Percentiles rank a stretch among this genome's conserved stretches.
phyloP scores from a whole-genome alignment of 768 basidiomycete genomes.

The Mycena leptocephala region DNA sequence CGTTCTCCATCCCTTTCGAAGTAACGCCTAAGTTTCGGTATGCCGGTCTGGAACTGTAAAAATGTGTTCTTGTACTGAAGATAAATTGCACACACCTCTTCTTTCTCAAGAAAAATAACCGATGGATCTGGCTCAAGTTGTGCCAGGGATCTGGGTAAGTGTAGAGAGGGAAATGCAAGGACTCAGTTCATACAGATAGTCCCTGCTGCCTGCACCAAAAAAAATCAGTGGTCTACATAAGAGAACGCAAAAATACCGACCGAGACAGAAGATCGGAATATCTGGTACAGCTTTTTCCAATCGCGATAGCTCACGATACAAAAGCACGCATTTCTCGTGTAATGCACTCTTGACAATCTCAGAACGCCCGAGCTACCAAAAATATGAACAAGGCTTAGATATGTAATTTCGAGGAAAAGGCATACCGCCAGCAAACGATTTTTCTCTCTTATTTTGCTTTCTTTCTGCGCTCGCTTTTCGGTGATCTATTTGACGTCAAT shows the following conservation, averaged over 20 bases:
- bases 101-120: neutral
- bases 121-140: conserved; percentile 11
- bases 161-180: neutral
- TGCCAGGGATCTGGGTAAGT: conserved; percentile 1
- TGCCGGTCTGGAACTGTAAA: conserved; percentile 21
- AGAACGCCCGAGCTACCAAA: conserved; percentile 15
- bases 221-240: neutral
- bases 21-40: conserved; percentile 22
- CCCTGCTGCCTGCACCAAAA: conserved; percentile 22
- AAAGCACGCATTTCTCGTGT: conserved; percentile 3
- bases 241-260: neutral
- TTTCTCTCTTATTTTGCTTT: neutral
- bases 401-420: neutral
- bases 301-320: conserved; percentile 7
- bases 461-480: neutral
- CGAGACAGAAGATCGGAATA: conserved; percentile 31
- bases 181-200: conserved; percentile 21
- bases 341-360: conserved; percentile 12
- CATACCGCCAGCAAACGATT: conserved; percentile 29
- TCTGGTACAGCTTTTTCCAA: neutral
- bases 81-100: conserved; percentile 13
- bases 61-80: neutral
- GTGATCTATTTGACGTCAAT: neutral
- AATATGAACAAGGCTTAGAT: neutral
- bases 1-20: conserved; percentile 26